These are phyloP conservation scores for Chrysophaeum taylorii DNA, from an alignment of 352 stramenopile genomes.

Conservation along the genomic window DNA sequence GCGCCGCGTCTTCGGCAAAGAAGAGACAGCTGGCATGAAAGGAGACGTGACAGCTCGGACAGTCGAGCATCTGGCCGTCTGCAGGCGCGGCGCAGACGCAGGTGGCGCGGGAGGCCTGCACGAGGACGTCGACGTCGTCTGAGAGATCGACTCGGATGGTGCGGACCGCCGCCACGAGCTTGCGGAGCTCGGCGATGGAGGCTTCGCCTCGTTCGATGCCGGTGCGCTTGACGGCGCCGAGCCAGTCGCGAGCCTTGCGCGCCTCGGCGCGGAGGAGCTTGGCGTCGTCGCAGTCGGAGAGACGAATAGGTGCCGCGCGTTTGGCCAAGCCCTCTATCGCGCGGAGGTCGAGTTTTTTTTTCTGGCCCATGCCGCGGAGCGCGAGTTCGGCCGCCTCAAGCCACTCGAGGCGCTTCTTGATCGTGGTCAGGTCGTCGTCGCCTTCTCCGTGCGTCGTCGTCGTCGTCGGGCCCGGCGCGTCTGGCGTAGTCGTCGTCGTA, in stretches of 20 bases:
- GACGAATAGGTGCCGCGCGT: neutral
- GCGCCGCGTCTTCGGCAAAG: neutral
- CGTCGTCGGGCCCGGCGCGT: too few species aligned
- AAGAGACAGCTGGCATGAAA: neutral
- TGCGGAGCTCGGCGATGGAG: conserved; percentile 25
- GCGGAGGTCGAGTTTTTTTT: neutral
- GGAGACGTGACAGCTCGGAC: neutral
- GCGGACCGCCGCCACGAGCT: conserved; percentile 22
- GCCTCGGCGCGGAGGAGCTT: neutral
- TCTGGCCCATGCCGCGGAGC: neutral
- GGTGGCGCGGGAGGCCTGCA: conserved; percentile 25
- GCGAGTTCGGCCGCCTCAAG: neutral
- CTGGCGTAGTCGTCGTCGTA: too few species aligned
- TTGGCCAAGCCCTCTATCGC: neutral
- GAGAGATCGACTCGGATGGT: conserved; percentile 26
- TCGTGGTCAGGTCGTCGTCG: neutral
- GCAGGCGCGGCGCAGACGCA: conserved; percentile 24
- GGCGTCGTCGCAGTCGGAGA: conserved; percentile 1
- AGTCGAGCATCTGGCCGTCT: conserved; percentile 17
- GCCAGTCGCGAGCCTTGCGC: conserved; percentile 23
- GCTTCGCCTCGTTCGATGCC: conserved; percentile 33
- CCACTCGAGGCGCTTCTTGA: neutral
- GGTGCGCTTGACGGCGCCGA: conserved; percentile 28
- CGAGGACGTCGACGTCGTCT: conserved; percentile 25
- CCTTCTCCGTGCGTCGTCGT: too few species aligned